Conservation (phyloP, 2,329 filamentous ascomycete genomes). For the Phialophora verrucosa region DNA sequence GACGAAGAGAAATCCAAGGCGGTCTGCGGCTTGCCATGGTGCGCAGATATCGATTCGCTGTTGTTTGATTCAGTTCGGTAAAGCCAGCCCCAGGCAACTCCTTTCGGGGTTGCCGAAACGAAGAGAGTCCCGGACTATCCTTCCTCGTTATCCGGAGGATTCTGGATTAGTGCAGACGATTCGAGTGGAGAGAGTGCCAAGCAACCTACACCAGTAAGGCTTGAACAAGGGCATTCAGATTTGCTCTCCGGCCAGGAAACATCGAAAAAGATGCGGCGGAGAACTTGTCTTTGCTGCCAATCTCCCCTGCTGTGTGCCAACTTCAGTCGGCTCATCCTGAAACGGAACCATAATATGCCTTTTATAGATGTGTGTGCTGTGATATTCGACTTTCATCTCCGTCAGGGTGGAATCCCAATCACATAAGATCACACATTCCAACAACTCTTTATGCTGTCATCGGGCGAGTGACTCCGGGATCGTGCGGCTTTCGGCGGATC, state of each 20-base stretch:
- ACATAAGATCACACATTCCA: neutral
- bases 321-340: neutral
- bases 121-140: neutral
- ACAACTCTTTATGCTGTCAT: neutral
- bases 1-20: neutral
- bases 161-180: neutral
- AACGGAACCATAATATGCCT: neutral
- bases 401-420: too few relatives aligned
- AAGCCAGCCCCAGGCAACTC: neutral
- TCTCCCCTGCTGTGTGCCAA: neutral
- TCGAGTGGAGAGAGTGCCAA: neutral
- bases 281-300: neutral
- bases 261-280: neutral
- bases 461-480: too few relatives aligned
- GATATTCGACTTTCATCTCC: neutral
- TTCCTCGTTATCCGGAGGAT: neutral
- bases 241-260: neutral
- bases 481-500: neutral
- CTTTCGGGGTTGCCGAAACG: neutral
- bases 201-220: neutral
- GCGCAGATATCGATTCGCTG: neutral
- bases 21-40: neutral
- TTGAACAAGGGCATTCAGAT: neutral
- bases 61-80: neutral
- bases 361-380: neutral